Evolutionary conservation across 2,329 filamentous ascomycete genomes (phyloP).

Genomic region (Penicillium sp.): DNA sequence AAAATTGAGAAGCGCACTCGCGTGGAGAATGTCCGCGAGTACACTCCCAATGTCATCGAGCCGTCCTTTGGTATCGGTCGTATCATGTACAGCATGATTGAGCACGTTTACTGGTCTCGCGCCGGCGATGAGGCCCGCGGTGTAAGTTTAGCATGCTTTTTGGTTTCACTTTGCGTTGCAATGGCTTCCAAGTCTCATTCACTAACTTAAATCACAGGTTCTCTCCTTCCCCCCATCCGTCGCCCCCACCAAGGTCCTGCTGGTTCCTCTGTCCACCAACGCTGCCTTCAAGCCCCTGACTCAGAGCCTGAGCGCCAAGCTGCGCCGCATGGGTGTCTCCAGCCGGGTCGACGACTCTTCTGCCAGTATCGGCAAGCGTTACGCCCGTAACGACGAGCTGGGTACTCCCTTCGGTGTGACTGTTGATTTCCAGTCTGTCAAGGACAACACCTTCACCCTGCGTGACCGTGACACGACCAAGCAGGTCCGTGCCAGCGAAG

Average conservation of each 20-base stretch:
- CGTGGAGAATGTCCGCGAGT: slow-evolving; percentile 79
- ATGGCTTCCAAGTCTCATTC: no score
- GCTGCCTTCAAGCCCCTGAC: slow-evolving; percentile 73
- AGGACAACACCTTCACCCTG: slow-evolving; percentile 80
- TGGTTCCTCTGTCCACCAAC: slow-evolving; percentile 82
- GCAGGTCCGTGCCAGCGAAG: slow-evolving; percentile 79
- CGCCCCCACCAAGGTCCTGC: slow-evolving; percentile 90
- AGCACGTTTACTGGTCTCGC: slow-evolving; percentile 93
- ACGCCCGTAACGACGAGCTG: slow-evolving; percentile 89
- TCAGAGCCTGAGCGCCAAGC: slow-evolving; percentile 64
- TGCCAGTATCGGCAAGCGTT: slow-evolving; percentile 90
- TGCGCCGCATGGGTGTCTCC: slow-evolving; percentile 70
- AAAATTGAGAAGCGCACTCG: slow-evolving; percentile 77
- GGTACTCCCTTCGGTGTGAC: slow-evolving; percentile 92
- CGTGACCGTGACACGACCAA: slow-evolving; percentile 85
- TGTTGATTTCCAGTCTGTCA: slow-evolving; percentile 88
- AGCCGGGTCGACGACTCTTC: slow-evolving; percentile 85
- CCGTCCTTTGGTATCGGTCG: slow-evolving; percentile 95
- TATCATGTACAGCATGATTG: slow-evolving; percentile 86
- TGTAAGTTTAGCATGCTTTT: slow-evolving; percentile 51
- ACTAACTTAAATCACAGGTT: slow-evolving; percentile 41
- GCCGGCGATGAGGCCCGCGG: slow-evolving; percentile 76
- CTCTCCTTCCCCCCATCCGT: slow-evolving; percentile 69
- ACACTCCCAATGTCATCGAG: slow-evolving; percentile 92
- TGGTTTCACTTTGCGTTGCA: background rate